Percentiles rank a stretch among this genome's conserved stretches.
Conservation (phyloP, 2,329 filamentous ascomycete genomes). For the Akanthomyces dipterigenus region DNA sequence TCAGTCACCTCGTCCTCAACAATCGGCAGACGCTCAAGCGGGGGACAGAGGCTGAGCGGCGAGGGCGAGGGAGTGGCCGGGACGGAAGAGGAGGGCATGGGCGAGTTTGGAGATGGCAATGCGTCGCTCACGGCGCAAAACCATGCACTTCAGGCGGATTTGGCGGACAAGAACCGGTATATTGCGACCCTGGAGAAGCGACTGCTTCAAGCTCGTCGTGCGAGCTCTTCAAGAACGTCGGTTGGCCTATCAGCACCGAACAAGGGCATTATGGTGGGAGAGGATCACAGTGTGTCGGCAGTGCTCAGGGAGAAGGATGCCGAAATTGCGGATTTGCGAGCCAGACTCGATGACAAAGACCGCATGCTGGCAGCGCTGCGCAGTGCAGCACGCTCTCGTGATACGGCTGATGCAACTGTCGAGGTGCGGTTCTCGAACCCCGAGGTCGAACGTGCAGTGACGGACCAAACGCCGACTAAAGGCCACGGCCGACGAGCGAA, state of each 20-base stretch:
- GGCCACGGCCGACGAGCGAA: constrained; percentile 48
- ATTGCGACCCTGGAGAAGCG: constrained; percentile 91
- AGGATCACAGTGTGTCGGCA: constrained; percentile 68
- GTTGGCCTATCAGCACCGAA: constrained; percentile 58
- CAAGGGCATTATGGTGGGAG: constrained; percentile 62
- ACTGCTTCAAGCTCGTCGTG: constrained; percentile 79
- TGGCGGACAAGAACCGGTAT: constrained; percentile 95
- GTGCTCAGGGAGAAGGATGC: constrained; percentile 81
- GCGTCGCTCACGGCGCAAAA: constrained; percentile 82
- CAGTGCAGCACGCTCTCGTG: constrained; percentile 77
- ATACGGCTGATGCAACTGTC: constrained; percentile 59
- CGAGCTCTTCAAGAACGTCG: constrained; percentile 83
- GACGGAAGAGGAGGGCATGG: constrained; percentile 61
- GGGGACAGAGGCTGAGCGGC: constrained; percentile 35
- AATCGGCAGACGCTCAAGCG: constrained; percentile 47
- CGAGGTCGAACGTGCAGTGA: constrained; percentile 16
- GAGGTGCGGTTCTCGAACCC: constrained; percentile 25
- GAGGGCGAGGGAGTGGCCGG: constrained; percentile 35
- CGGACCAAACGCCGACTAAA: constrained; percentile 20
- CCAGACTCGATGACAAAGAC: constrained; percentile 88
- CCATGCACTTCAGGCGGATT: constrained; percentile 84
- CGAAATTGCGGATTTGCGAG: constrained; percentile 86
- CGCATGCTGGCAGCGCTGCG: constrained; percentile 84
- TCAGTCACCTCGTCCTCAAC: constrained; percentile 62
- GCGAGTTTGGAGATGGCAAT: constrained; percentile 79